Percentiles rank a stretch among this genome's conserved stretches.
These are phyloP conservation scores for Leptodermis oblonga DNA, from an alignment of 257 asterid genomes.

Conservation along the genomic window DNA sequence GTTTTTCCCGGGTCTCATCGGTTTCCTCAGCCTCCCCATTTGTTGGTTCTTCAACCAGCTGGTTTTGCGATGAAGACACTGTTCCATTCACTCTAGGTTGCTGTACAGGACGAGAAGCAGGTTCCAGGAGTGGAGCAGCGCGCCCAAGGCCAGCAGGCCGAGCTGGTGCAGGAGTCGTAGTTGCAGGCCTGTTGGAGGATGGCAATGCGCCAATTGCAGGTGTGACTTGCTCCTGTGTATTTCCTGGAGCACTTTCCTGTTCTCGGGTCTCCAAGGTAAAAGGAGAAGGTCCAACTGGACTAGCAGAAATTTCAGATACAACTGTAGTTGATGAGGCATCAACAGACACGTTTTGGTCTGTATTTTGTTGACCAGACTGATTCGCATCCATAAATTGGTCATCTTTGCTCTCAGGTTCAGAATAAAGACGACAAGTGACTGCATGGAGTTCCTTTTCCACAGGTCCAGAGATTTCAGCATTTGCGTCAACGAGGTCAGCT, in stretches of 20 bases:
- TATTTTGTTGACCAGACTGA: conserved; percentile 21
- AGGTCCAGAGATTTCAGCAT: conserved; percentile 23
- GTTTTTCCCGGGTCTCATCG: conserved; percentile 98
- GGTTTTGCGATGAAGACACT: conserved; percentile 51
- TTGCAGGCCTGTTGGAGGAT: conserved; percentile 34
- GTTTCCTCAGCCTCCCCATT: conserved; percentile 83
- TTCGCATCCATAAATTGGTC: conserved; percentile 28
- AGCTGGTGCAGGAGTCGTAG: conserved; percentile 33
- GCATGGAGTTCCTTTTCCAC: conserved; percentile 15
- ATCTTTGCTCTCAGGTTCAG: conserved; percentile 28
- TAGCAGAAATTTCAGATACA: conserved; percentile 21
- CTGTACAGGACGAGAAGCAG: conserved; percentile 65
- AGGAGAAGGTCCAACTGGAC: conserved; percentile 55
- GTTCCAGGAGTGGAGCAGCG: conserved; percentile 71
- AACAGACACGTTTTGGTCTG: conserved; percentile 30
- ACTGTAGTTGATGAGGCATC: conserved; percentile 22
- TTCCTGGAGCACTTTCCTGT: conserved; percentile 15
- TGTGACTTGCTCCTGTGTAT: conserved; percentile 24
- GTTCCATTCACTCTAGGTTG: conserved; percentile 88
- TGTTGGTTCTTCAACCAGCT: conserved; percentile 63
- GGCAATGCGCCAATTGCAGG: conserved; percentile 35
- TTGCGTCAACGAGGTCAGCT: conserved; percentile 21
- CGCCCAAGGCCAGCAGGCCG: conserved; percentile 97
- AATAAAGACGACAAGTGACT: background rate
- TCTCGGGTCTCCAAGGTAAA: conserved; percentile 48